Evolutionary conservation across 1,284 basidiomycete genomes (phyloP).

Genomic region (Kalmanozyma brasiliensis): DNA sequence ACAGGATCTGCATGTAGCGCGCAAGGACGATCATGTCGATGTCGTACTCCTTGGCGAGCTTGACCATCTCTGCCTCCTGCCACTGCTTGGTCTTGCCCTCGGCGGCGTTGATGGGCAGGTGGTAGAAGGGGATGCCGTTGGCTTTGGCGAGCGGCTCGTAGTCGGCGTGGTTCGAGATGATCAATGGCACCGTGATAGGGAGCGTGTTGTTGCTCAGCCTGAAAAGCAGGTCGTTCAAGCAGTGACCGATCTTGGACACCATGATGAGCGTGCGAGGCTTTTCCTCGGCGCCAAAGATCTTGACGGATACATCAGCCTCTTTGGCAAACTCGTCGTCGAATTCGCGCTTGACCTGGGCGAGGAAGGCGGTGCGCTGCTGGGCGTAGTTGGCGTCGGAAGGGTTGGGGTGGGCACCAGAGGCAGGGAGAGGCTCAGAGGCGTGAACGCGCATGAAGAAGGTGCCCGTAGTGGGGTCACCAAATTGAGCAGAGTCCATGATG

Average conservation of each 20-base stretch:
- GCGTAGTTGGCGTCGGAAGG: conserved; percentile 31
- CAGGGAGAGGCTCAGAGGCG: conserved; percentile 47
- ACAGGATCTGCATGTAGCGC: conserved; percentile 66
- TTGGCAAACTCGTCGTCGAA: conserved; percentile 58
- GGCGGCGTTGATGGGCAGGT: conserved; percentile 60
- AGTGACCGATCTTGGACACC: conserved; percentile 66
- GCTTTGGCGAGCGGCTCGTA: conserved; percentile 58
- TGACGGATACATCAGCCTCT: conserved; percentile 42
- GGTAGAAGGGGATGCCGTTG: conserved; percentile 66
- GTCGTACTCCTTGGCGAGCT: conserved; percentile 58
- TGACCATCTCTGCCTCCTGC: conserved; percentile 64
- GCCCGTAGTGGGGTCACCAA: conserved; percentile 57
- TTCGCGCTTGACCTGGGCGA: conserved; percentile 42
- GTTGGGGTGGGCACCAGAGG: conserved; percentile 31
- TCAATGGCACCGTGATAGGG: conserved; percentile 59
- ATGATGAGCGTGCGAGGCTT: conserved; percentile 64
- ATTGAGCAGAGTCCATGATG: conserved; percentile 66
- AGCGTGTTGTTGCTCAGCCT: conserved; percentile 54
- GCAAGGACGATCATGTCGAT: conserved; percentile 66
- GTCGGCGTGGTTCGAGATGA: conserved; percentile 65
- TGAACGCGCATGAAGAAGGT: conserved; percentile 67
- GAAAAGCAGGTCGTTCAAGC: conserved; percentile 66
- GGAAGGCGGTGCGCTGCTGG: conserved; percentile 33
- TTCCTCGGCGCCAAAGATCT: conserved; percentile 59
- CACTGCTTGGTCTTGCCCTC: conserved; percentile 64